Evolutionary conservation across 441 rosid species (phyloP).

Genomic region (Melastoma candidum): DNA sequence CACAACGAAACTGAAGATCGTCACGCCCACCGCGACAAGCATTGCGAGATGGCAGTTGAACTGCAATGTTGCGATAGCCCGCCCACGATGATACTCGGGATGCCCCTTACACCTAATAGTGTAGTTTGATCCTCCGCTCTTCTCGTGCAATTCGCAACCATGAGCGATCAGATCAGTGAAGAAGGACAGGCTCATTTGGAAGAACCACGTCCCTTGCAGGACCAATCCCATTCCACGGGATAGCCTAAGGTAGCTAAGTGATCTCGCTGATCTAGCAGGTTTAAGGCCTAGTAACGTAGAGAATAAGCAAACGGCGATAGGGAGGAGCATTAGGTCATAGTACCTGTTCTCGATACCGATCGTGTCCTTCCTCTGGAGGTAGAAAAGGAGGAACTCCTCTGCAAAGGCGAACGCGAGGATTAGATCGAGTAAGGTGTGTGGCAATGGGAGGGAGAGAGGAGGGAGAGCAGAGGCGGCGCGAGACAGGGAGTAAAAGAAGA

Average conservation of each 20-base stretch:
- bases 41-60: constrained; percentile 85
- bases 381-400: constrained; percentile 65
- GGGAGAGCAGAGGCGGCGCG: constrained; percentile 26
- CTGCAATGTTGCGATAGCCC: constrained; percentile 87
- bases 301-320: constrained; percentile 49
- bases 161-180: constrained; percentile 49
- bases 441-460: constrained; percentile 25
- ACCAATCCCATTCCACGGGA: constrained; percentile 67
- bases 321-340: constrained; percentile 72
- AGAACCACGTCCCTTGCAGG: constrained; percentile 82
- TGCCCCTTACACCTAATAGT: constrained; percentile 73
- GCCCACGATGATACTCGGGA: constrained; percentile 67
- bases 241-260: constrained; percentile 26
- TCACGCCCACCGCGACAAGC: constrained; percentile 38
- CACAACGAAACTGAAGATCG: constrained; percentile 37
- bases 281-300: constrained; percentile 42
- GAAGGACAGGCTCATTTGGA: constrained; percentile 87
- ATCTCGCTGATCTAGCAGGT: constrained; percentile 17
- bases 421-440: constrained; percentile 33
- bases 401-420: constrained; percentile 54
- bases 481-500: constrained; percentile 34
- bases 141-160: constrained; percentile 57
- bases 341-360: constrained; percentile 75
- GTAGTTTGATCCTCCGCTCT: constrained; percentile 60
- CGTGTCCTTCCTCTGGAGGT: constrained; percentile 55